These are phyloP conservation scores for Kurtzmaniella fragi DNA, from an alignment of 805 yeast species.

Conservation along the genomic window DNA sequence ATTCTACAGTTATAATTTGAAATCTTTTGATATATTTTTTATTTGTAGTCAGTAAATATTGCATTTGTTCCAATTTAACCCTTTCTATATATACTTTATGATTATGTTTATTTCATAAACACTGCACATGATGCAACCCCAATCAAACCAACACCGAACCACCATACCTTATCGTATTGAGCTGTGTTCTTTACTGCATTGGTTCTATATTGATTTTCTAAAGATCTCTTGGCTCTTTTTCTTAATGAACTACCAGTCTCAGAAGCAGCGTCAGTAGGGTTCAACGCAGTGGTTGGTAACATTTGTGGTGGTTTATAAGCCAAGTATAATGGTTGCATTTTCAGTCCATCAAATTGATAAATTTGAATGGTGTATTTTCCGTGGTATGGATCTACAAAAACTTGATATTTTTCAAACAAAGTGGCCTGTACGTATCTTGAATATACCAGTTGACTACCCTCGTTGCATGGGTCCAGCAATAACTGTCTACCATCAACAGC, in stretches of 20 bases:
- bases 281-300: constrained; percentile 89
- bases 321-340: constrained; percentile 81
- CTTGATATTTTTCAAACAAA: constrained; percentile 50
- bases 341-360: constrained; percentile 73
- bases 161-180: constrained; percentile 49
- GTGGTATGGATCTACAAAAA: constrained; percentile 69
- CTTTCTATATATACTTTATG: neutral
- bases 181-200: constrained; percentile 53
- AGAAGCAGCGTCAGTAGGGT: constrained; percentile 61
- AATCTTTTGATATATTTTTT: no score
- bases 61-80: neutral
- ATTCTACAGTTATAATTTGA: no score
- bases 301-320: constrained; percentile 93
- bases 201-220: constrained; percentile 78
- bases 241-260: constrained; percentile 28
- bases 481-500: constrained; percentile 90
- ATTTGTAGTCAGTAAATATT: no score
- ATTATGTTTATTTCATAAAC: constrained; percentile 18
- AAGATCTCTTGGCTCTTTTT: constrained; percentile 58
- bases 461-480: constrained; percentile 81
- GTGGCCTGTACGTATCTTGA: constrained; percentile 68
- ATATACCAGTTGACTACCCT: constrained; percentile 55
- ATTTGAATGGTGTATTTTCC: constrained; percentile 77
- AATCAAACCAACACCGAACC: constrained; percentile 43
- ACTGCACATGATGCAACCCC: constrained; percentile 35